phyloP scores from a whole-genome alignment of 768 basidiomycete species.

The Hericium erinaceus region DNA sequence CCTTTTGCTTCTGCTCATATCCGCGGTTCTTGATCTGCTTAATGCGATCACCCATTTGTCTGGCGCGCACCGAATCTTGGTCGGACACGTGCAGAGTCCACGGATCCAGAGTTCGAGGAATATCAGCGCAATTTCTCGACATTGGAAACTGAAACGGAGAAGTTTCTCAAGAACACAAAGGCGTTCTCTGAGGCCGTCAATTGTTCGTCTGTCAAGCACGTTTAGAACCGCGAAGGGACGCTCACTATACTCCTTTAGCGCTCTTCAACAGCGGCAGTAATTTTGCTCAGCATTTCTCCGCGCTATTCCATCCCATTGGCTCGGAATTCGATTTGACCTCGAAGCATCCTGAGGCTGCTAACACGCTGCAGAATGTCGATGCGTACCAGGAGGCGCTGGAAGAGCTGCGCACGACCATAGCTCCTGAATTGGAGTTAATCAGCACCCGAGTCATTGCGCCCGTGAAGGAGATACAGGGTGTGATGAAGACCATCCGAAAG shows the following conservation, averaged over 20 bases:
- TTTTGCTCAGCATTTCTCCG: slow-evolving; percentile 54
- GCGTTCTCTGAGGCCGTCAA: slow-evolving; percentile 78
- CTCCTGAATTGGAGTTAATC: slow-evolving; percentile 92
- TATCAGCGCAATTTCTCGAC: slow-evolving; percentile 66
- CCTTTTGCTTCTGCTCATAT: too few species aligned
- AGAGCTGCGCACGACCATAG: slow-evolving; percentile 68
- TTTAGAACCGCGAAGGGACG: background rate
- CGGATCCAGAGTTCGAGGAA: slow-evolving; percentile 87
- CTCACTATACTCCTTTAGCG: slow-evolving; percentile 27
- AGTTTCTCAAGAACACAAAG: slow-evolving; percentile 87
- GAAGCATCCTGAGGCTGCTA: slow-evolving; percentile 68
- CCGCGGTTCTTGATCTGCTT: too few species aligned
- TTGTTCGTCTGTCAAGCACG: slow-evolving; percentile 26
- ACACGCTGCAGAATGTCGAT: slow-evolving; percentile 72
- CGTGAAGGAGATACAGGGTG: slow-evolving; percentile 77
- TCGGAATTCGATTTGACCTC: slow-evolving; percentile 74
- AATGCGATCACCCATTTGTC: too few species aligned
- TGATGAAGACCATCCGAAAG: slow-evolving; percentile 88
- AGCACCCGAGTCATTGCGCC: slow-evolving; percentile 79
- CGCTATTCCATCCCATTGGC: slow-evolving; percentile 53
- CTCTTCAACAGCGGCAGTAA: slow-evolving; percentile 59
- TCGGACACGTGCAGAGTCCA: slow-evolving; percentile 47
- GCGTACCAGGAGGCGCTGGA: slow-evolving; percentile 68
- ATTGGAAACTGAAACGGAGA: slow-evolving; percentile 77
- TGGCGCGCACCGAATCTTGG: too few species aligned